Percentiles rank a stretch among this genome's conserved stretches.
phyloP scores from a whole-genome alignment of 805 yeast genomes.

The Lipomyces kockii region DNA sequence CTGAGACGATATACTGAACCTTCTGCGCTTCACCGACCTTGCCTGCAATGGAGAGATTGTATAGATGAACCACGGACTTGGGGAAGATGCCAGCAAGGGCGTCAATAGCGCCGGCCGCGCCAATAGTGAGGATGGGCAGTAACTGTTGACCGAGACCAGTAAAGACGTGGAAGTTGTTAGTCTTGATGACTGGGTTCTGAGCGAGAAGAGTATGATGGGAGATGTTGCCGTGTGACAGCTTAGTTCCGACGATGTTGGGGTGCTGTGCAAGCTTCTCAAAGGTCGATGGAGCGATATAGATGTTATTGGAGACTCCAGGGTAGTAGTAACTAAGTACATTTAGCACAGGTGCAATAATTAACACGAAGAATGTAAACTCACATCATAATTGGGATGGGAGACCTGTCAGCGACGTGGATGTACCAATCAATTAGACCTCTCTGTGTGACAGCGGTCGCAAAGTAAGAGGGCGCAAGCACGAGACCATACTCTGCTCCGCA shows the following conservation, averaged over 20 bases:
- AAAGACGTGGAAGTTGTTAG: slow-evolving; percentile 51
- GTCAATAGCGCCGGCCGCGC: slow-evolving; percentile 58
- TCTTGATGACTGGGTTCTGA: slow-evolving; percentile 48
- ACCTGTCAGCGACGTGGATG: slow-evolving; percentile 51
- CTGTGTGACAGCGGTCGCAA: slow-evolving; percentile 53
- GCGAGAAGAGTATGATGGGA: slow-evolving; percentile 55
- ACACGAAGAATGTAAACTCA: not conserved
- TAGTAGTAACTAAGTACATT: slow-evolving; percentile 46
- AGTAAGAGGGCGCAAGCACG: slow-evolving; percentile 55
- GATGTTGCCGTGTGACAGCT: slow-evolving; percentile 58
- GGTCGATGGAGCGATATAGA: slow-evolving; percentile 49
- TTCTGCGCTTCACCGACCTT: slow-evolving; percentile 50
- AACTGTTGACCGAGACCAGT: slow-evolving; percentile 60
- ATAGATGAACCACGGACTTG: slow-evolving; percentile 52
- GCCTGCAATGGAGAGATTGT: slow-evolving; percentile 45
- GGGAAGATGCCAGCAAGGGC: slow-evolving; percentile 61
- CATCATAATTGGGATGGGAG: slow-evolving; percentile 52
- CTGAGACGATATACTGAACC: slow-evolving; percentile 51
- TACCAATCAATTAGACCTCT: slow-evolving; percentile 55
- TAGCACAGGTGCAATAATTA: not conserved
- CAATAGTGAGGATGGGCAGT: slow-evolving; percentile 54
- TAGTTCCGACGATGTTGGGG: slow-evolving; percentile 56
- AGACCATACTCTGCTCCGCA: slow-evolving; percentile 43
- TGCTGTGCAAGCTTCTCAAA: slow-evolving; percentile 52
- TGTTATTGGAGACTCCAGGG: slow-evolving; percentile 57